Evolutionary conservation across 352 stramenopile genomes (phyloP).

Genomic region (Aphanomyces cochlioides): DNA sequence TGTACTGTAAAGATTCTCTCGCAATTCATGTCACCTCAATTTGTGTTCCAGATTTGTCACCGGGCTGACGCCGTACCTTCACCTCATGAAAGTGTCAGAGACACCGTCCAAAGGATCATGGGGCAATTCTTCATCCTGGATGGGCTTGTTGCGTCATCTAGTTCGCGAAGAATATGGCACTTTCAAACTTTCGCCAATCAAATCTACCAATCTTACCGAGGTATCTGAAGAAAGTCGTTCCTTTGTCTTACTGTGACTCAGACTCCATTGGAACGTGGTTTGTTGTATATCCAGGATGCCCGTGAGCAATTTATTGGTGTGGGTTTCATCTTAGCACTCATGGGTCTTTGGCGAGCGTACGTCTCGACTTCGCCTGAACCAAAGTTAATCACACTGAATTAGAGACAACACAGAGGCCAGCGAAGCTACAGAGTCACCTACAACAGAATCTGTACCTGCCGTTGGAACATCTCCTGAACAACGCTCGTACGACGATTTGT

Average conservation of each 20-base stretch:
- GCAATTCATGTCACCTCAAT: not conserved
- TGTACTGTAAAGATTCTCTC: not conserved
- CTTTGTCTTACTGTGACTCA: not conserved
- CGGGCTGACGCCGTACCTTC: constrained; percentile 47
- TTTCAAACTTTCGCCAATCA: constrained; percentile 61
- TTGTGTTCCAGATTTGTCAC: constrained; percentile 40
- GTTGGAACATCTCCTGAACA: constrained; percentile 9
- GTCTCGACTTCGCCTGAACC: not conserved
- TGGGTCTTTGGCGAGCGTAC: constrained; percentile 23
- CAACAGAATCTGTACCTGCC: not conserved
- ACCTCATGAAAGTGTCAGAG: constrained; percentile 18
- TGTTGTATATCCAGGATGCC: constrained; percentile 25
- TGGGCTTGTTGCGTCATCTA: constrained; percentile 70
- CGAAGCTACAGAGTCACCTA: not conserved
- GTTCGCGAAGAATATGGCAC: constrained; percentile 71
- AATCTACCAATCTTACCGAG: constrained; percentile 28
- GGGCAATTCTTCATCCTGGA: constrained; percentile 60
- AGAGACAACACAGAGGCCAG: not conserved
- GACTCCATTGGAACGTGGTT: constrained; percentile 14
- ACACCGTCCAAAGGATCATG: constrained; percentile 51
- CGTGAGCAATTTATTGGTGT: constrained; percentile 26
- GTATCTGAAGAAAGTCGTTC: constrained; percentile 8
- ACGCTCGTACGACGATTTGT: constrained; percentile 23
- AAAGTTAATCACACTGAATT: not conserved
- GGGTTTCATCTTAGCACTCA: constrained; percentile 21